These are phyloP conservation scores for Aureobasidium melanogenum DNA, from an alignment of 2,329 filamentous ascomycete genomes.

Conservation along the genomic window DNA sequence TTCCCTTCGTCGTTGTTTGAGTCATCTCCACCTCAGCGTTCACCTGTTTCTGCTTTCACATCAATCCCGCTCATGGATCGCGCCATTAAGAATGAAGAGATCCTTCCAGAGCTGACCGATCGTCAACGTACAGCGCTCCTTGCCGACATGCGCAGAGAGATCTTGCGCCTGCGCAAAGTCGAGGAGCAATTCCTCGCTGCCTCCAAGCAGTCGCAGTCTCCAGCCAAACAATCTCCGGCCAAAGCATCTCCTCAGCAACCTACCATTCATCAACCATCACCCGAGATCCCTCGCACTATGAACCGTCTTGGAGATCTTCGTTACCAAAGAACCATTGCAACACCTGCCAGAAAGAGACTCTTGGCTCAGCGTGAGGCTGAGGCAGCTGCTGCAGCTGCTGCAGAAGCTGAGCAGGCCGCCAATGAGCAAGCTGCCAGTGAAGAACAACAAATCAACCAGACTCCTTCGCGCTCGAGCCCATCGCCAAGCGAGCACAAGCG, in stretches of 20 bases:
- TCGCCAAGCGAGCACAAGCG: not conserved
- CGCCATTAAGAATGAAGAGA: not conserved
- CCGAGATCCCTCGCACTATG: constrained; percentile 1
- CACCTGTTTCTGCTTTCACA: not conserved
- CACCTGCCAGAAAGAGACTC: not conserved
- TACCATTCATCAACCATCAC: not conserved
- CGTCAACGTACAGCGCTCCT: constrained; percentile 2
- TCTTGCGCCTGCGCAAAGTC: constrained; percentile 2
- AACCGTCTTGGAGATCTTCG: not conserved
- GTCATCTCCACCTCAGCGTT: not conserved
- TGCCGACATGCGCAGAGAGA: constrained; percentile 3
- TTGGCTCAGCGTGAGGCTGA: not conserved
- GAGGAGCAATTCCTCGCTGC: not conserved
- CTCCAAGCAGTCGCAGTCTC: not conserved
- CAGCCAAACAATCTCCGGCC: not conserved
- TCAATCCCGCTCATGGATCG: not conserved
- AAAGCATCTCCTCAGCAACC: not conserved
- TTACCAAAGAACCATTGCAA: not conserved
- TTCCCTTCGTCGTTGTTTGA: not conserved
- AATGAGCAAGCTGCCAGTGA: not conserved
- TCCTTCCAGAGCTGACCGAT: not conserved
- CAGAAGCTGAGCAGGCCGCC: not conserved
- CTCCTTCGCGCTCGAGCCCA: not conserved
- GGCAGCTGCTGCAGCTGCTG: not conserved
- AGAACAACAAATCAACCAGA: not conserved